Conservation (phyloP, 2,329 filamentous ascomycete genomes). For the Alternaria infectoria region DNA sequence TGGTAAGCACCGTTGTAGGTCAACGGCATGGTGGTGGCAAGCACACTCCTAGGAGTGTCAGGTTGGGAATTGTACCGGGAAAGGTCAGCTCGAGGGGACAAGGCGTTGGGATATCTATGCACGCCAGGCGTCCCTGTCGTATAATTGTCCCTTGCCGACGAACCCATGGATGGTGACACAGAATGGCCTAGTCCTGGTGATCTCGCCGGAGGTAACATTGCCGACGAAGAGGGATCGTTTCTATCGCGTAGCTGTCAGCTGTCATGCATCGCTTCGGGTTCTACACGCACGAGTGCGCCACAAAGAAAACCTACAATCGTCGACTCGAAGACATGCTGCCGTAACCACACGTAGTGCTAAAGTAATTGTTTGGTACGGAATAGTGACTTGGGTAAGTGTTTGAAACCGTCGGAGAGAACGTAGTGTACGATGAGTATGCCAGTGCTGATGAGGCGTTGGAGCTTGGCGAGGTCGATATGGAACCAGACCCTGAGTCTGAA, state of each 20-base stretch:
- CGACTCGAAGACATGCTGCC: conserved; percentile 48
- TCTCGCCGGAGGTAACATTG: conserved; percentile 54
- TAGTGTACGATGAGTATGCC: conserved; percentile 53
- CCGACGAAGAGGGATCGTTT: conserved; percentile 55
- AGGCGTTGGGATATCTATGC: conserved; percentile 39
- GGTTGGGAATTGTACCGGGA: conserved; percentile 44
- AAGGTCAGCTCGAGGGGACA: conserved; percentile 47
- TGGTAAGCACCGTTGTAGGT: conserved; percentile 28
- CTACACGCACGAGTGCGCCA: conserved; percentile 43
- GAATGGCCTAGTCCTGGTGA: conserved; percentile 50
- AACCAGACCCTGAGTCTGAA: conserved; percentile 63
- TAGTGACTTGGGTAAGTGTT: conserved; percentile 46
- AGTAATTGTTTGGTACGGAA: conserved; percentile 44
- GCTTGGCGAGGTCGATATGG: conserved; percentile 59
- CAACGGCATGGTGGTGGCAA: conserved; percentile 41
- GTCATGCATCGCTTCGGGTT: conserved; percentile 45
- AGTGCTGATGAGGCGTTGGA: conserved; percentile 57
- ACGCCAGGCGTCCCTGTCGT: conserved; percentile 49
- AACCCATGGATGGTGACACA: conserved; percentile 50
- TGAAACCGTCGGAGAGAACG: conserved; percentile 38
- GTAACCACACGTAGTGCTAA: conserved; percentile 46
- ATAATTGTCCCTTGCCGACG: conserved; percentile 54
- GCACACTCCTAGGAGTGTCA: conserved; percentile 47
- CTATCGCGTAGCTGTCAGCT: conserved; percentile 49
- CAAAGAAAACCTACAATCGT: conserved; percentile 53